phyloP scores from a whole-genome alignment of 2,329 filamentous ascomycete species.

The Aspergillus pseudoglaucus region DNA sequence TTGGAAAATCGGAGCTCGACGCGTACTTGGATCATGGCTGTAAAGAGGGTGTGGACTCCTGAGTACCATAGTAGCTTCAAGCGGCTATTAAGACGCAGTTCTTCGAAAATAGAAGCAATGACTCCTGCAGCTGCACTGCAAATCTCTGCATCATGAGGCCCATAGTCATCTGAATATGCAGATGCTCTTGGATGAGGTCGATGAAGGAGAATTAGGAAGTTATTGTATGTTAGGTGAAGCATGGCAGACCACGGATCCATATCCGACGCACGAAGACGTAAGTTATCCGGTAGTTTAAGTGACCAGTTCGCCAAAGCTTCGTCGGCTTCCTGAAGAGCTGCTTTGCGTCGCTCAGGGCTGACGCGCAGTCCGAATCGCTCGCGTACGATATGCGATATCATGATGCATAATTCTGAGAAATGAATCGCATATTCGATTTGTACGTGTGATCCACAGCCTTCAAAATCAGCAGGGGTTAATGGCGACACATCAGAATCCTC shows the following conservation, averaged over 20 bases:
- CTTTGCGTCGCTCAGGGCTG: constrained; percentile 35
- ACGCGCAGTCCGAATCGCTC: constrained; percentile 37
- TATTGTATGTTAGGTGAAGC: constrained; percentile 41
- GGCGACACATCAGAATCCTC: constrained; percentile 47
- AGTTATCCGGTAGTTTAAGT: constrained; percentile 33
- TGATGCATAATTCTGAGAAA: constrained; percentile 45
- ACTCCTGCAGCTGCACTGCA: constrained; percentile 41
- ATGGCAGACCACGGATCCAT: constrained; percentile 40
- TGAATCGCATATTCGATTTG: constrained; percentile 42
- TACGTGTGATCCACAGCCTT: constrained; percentile 41
- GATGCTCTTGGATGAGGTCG: constrained; percentile 39
- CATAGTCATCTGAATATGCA: constrained; percentile 39
- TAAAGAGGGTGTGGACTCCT: constrained; percentile 40
- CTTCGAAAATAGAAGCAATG: constrained; percentile 41
- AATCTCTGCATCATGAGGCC: constrained; percentile 41
- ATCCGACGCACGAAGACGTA: constrained; percentile 35
- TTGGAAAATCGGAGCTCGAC: constrained; percentile 42
- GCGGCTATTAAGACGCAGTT: constrained; percentile 35
- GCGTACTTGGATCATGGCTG: constrained; percentile 42
- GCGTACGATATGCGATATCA: constrained; percentile 42
- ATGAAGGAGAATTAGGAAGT: constrained; percentile 41
- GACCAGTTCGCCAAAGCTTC: constrained; percentile 39
- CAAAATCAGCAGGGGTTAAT: constrained; percentile 41
- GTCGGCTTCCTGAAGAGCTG: constrained; percentile 36
- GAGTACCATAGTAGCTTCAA: constrained; percentile 41